Percentiles rank a stretch among this genome's conserved stretches.
phyloP scores from a whole-genome alignment of 192 early-diverging fungal species.

The Backusella liffmaniae region DNA sequence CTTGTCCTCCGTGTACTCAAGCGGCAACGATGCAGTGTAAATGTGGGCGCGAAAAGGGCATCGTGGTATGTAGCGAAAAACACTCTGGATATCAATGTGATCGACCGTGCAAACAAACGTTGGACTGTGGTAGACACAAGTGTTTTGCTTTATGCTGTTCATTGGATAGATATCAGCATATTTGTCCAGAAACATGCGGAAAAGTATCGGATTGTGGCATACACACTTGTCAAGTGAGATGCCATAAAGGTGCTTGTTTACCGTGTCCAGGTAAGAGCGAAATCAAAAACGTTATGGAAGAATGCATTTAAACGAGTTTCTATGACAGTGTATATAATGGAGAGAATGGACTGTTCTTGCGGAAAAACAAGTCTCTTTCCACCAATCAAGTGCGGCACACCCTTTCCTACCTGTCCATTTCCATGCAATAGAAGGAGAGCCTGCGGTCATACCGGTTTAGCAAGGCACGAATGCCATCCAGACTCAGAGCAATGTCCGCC shows the following conservation, averaged over 20 bases:
- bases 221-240: conserved; percentile 72
- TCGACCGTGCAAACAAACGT: conserved; percentile 55
- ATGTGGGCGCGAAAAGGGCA: conserved; percentile 57
- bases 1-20: conserved; percentile 62
- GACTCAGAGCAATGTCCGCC: conserved; percentile 86
- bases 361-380: conserved; percentile 77
- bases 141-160: conserved; percentile 68
- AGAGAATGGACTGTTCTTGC: conserved; percentile 83
- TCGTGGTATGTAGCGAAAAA: conserved; percentile 32
- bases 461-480: conserved; percentile 81
- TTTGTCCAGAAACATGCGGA: conserved; percentile 71
- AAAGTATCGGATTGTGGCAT: conserved; percentile 75
- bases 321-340: conserved; percentile 61
- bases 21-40: conserved; percentile 56
- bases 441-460: conserved; percentile 78
- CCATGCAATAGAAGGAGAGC: conserved; percentile 65
- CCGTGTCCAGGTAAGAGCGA: conserved; percentile 56
- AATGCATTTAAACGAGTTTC: background rate
- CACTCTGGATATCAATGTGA: conserved; percentile 55
- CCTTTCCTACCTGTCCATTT: conserved; percentile 71
- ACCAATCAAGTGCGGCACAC: conserved; percentile 83
- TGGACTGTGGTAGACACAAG: conserved; percentile 69
- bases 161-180: conserved; percentile 42
- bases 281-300: background rate
- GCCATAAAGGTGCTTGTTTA: conserved; percentile 76